These are phyloP conservation scores for Phytophthora parvispora DNA, from an alignment of 352 stramenopile species.

Conservation along the genomic window DNA sequence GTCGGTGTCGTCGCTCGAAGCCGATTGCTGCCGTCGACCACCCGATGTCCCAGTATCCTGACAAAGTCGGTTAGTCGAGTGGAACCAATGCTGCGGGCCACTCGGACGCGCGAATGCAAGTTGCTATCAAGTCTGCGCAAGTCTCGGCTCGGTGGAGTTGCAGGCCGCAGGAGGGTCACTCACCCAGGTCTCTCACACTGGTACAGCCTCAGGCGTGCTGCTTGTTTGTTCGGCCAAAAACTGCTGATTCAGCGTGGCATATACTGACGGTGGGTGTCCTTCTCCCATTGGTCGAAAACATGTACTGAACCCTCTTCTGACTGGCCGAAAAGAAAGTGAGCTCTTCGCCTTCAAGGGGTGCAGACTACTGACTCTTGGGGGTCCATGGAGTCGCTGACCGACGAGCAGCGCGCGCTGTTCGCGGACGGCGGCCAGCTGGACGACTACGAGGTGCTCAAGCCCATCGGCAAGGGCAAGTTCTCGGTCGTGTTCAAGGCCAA, in stretches of 20 bases:
- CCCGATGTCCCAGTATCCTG: slow-evolving; percentile 14
- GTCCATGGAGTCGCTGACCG: slow-evolving; percentile 83
- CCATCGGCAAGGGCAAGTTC: slow-evolving; percentile 95
- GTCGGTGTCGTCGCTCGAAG: slow-evolving; percentile 10
- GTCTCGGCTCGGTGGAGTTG: slow-evolving; percentile 11
- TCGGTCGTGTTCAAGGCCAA: slow-evolving; percentile 93
- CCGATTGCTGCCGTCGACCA: slow-evolving; percentile 30
- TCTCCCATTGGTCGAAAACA: slow-evolving; percentile 30
- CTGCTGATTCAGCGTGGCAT: slow-evolving; percentile 27
- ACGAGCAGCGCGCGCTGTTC: slow-evolving; percentile 79
- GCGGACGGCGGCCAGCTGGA: slow-evolving; percentile 54
- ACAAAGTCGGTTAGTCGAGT: slow-evolving; percentile 32
- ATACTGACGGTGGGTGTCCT: not conserved
- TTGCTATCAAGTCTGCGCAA: slow-evolving; percentile 19
- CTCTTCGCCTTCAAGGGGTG: slow-evolving; percentile 24
- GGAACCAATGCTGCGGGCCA: not conserved
- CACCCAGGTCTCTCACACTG: slow-evolving; percentile 1
- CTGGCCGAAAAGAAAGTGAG: slow-evolving; percentile 22
- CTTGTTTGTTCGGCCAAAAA: slow-evolving; percentile 24
- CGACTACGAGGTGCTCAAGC: slow-evolving; percentile 89
- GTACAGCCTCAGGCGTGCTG: slow-evolving; percentile 1
- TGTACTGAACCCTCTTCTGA: not conserved
- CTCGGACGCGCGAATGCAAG: slow-evolving; percentile 1
- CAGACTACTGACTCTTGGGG: slow-evolving; percentile 27
- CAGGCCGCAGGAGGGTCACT: slow-evolving; percentile 26